phyloP scores from a whole-genome alignment of 805 yeast species.

The Candida morakotiae region DNA sequence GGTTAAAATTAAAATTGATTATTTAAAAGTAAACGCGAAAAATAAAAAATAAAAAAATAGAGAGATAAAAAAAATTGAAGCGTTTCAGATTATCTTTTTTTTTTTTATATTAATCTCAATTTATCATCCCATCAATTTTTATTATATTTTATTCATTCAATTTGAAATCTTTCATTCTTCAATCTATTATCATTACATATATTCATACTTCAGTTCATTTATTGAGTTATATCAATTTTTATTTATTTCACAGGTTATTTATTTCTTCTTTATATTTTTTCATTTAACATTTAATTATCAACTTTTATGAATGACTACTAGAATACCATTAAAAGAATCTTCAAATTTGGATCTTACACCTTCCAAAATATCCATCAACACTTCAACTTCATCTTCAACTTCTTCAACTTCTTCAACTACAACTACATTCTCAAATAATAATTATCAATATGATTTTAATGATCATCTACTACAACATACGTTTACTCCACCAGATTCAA shows the following conservation, averaged over 20 bases:
- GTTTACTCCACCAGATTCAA: constrained; percentile 7
- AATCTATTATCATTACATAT: too few relatives aligned
- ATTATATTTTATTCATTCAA: not conserved
- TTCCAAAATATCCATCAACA: constrained; percentile 5
- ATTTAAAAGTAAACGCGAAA: too few relatives aligned
- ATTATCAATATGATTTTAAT: not conserved
- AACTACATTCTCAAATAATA: not conserved
- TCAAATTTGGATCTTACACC: constrained; percentile 6
- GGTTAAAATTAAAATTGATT: too few relatives aligned
- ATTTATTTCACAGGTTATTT: too few relatives aligned
- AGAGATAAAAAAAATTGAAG: not conserved
- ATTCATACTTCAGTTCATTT: too few relatives aligned
- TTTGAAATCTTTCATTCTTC: too few relatives aligned
- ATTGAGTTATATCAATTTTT: too few relatives aligned
- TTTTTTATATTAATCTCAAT: too few relatives aligned
- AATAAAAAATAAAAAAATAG: not conserved
- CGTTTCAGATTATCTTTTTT: not conserved
- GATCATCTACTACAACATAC: too few relatives aligned
- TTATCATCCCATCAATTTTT: not conserved
- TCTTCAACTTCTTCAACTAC: not conserved
- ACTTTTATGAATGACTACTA: too few relatives aligned
- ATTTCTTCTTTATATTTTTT: not conserved
- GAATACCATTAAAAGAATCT: constrained; percentile 7
- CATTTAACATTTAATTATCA: not conserved
- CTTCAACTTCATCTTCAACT: not conserved